A percentile compares a stretch with the other conserved stretches of the same genome.
Evolutionary conservation across 2,329 filamentous ascomycete genomes (phyloP).

Genomic region (Fusarium sarcochroum): DNA sequence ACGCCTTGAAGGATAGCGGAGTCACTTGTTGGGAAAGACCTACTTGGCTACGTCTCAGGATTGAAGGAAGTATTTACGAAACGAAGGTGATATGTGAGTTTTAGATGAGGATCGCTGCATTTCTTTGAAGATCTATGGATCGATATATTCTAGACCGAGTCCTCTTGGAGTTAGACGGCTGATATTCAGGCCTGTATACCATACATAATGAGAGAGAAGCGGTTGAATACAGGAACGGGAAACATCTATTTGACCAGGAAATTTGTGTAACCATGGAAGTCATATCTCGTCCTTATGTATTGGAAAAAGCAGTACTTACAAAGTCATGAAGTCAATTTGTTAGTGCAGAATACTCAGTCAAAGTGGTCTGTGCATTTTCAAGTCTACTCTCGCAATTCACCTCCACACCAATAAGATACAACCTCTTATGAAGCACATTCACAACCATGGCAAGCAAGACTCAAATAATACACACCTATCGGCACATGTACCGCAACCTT

Average conservation of each 20-base stretch:
- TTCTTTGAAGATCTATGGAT: slow-evolving; percentile 30
- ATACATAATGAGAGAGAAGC: slow-evolving; percentile 36
- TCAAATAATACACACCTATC: slow-evolving; percentile 75
- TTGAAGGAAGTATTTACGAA: slow-evolving; percentile 27
- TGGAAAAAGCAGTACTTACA: not conserved
- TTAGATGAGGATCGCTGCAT: slow-evolving; percentile 22
- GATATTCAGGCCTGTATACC: slow-evolving; percentile 25
- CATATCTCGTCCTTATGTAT: too few relatives aligned
- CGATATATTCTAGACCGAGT: slow-evolving; percentile 39
- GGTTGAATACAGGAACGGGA: slow-evolving; percentile 9
- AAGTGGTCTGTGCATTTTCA: slow-evolving; percentile 34
- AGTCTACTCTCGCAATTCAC: not conserved
- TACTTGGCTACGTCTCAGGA: not conserved
- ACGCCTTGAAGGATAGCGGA: slow-evolving; percentile 26
- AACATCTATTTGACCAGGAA: not conserved
- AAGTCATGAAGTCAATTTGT: not conserved
- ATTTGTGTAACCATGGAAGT: not conserved
- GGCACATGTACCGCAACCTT: slow-evolving; percentile 75
- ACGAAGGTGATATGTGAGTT: slow-evolving; percentile 24
- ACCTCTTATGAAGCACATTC: slow-evolving; percentile 1
- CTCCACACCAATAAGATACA: slow-evolving; percentile 1
- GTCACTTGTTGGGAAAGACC: slow-evolving; percentile 24
- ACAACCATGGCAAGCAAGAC: slow-evolving; percentile 45
- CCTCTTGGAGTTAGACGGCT: slow-evolving; percentile 37
- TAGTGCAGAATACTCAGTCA: not conserved